Percentiles rank a stretch among this genome's conserved stretches.
These are phyloP conservation scores for Hippophae gyantsensis DNA, from an alignment of 306 rosid genomes.

Conservation along the genomic window DNA sequence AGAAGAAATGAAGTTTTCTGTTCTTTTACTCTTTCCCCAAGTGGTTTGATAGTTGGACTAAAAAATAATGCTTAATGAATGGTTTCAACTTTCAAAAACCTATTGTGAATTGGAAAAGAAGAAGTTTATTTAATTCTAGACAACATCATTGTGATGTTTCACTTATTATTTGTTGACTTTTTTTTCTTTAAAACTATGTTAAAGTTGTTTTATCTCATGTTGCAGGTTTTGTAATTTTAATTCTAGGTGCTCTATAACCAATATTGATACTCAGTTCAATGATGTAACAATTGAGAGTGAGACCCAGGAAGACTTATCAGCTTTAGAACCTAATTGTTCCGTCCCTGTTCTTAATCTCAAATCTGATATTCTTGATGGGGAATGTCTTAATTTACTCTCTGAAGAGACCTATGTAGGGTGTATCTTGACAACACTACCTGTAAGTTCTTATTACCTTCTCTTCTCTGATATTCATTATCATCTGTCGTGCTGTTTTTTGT, in stretches of 20 bases:
- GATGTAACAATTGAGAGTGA: constrained; percentile 37
- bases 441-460: constrained; percentile 25
- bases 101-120: no score
- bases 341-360: constrained; percentile 49
- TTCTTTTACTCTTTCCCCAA: neutral
- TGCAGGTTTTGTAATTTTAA: constrained; percentile 44
- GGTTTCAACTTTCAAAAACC: no score
- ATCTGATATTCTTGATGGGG: constrained; percentile 52
- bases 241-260: constrained; percentile 62
- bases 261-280: constrained; percentile 45
- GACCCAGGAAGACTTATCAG: constrained; percentile 33
- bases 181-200: neutral
- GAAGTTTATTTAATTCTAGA: no score
- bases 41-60: neutral
- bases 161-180: neutral
- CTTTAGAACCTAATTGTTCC: constrained; percentile 43
- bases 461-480: neutral
- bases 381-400: constrained; percentile 46
- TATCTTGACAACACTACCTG: constrained; percentile 74
- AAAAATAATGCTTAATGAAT: no score
- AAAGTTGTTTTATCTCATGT: neutral
- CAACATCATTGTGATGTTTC: neutral
- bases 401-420: constrained; percentile 61
- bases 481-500: neutral
- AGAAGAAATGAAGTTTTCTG: neutral